These are phyloP conservation scores for Zygotorulaspora florentina DNA, from an alignment of 805 yeast genomes.

Conservation along the genomic window DNA sequence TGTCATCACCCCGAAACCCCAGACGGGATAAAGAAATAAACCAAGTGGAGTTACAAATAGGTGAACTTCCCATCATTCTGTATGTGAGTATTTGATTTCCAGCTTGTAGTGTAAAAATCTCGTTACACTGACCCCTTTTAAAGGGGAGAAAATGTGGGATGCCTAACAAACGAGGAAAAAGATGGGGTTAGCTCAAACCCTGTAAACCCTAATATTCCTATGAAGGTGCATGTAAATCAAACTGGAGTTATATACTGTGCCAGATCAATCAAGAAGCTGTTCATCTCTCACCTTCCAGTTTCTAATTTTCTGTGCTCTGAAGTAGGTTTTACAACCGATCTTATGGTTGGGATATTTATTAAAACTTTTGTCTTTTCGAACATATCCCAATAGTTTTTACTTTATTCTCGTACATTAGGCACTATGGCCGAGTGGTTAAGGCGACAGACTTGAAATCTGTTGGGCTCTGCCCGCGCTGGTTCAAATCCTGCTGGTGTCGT, in stretches of 20 bases:
- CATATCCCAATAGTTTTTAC: not conserved
- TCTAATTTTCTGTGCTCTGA: too few species aligned
- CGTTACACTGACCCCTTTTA: not conserved
- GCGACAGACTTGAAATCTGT: constrained; percentile 44
- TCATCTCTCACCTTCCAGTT: too few species aligned
- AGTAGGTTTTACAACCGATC: not conserved
- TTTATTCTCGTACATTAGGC: constrained; percentile 20
- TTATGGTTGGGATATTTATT: not conserved
- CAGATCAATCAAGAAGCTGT: too few species aligned
- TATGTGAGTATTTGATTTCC: too few species aligned
- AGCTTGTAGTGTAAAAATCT: not conserved
- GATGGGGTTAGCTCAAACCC: too few species aligned
- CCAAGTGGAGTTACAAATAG: not conserved
- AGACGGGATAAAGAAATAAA: too few species aligned
- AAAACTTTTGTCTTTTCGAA: not conserved
- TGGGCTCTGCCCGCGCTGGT: constrained; percentile 44
- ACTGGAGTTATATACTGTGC: too few species aligned
- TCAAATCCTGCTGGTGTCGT: constrained; percentile 44
- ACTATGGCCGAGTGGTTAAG: constrained; percentile 45
- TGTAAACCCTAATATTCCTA: too few species aligned
- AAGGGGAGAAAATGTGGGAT: not conserved
- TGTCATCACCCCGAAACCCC: too few species aligned
- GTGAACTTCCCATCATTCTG: too few species aligned
- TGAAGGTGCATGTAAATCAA: too few species aligned
- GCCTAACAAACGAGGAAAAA: too few species aligned